Evolutionary conservation across 305 asterid genomes (phyloP).

Genomic region (Stenogyne calaminthoides): DNA sequence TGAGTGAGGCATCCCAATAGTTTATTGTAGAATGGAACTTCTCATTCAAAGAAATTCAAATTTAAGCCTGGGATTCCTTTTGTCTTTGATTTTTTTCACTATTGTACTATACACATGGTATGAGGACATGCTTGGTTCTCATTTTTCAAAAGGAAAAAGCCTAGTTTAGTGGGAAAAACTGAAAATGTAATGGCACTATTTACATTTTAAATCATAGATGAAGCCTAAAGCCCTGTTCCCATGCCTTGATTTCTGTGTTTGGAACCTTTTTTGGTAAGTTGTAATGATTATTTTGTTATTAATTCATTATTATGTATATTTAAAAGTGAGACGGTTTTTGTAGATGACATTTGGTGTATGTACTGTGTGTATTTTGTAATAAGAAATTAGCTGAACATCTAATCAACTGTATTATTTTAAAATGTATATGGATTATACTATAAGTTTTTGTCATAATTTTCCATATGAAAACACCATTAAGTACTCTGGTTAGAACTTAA

Average conservation of each 20-base stretch:
- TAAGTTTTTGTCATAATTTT: too few relatives aligned
- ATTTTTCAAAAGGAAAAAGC: not conserved
- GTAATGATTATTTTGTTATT: not conserved
- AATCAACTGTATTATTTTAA: not conserved
- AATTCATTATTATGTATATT: not conserved
- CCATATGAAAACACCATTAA: too few relatives aligned
- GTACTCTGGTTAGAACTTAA: too few relatives aligned
- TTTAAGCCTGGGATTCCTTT: not conserved
- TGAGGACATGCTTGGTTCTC: not conserved
- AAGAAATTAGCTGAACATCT: not conserved
- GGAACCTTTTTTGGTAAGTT: not conserved
- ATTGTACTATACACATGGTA: not conserved
- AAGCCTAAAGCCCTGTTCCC: not conserved
- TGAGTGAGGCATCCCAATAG: conserved; percentile 6
- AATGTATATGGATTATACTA: too few relatives aligned
- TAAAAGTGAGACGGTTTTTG: not conserved
- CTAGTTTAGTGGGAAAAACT: not conserved
- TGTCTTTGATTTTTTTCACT: not conserved
- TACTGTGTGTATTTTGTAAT: not conserved
- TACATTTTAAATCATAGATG: not conserved
- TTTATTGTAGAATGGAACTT: not conserved
- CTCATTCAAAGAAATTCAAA: not conserved
- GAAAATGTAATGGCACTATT: not conserved
- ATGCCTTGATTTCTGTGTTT: not conserved
- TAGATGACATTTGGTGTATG: not conserved